phyloP scores from a whole-genome alignment of 164 flowering plant genomes.

The Liquidambar formosana region DNA sequence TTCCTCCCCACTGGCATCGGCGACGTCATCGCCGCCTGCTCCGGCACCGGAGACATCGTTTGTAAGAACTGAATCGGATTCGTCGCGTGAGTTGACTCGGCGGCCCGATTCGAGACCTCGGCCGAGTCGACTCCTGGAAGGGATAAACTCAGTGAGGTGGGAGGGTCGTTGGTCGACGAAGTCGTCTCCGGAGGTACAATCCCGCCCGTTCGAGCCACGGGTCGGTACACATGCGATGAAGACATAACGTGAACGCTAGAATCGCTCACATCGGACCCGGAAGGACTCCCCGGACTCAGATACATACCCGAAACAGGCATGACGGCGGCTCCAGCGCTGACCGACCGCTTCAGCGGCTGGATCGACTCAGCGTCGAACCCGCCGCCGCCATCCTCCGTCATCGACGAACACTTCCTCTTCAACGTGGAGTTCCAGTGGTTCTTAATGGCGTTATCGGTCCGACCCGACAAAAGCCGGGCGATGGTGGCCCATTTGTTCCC shows the following conservation, averaged over 20 bases:
- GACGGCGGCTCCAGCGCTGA: slow-evolving; percentile 48
- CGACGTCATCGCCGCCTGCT: background rate
- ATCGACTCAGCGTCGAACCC: slow-evolving; percentile 13
- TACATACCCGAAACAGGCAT: slow-evolving; percentile 33
- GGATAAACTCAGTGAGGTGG: slow-evolving; percentile 62
- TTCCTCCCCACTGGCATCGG: background rate
- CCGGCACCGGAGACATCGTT: background rate
- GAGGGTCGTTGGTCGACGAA: slow-evolving; percentile 44
- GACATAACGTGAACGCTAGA: slow-evolving; percentile 37
- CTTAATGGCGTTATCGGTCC: slow-evolving; percentile 89
- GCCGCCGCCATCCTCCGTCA: slow-evolving; percentile 18
- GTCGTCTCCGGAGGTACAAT: slow-evolving; percentile 25
- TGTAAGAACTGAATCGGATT: slow-evolving; percentile 14
- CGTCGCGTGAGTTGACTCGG: slow-evolving; percentile 17
- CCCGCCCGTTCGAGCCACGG: slow-evolving; percentile 43
- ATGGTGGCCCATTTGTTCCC: slow-evolving; percentile 91
- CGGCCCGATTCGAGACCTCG: slow-evolving; percentile 27
- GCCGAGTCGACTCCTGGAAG: slow-evolving; percentile 57
- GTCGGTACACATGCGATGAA: slow-evolving; percentile 40
- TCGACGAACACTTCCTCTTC: slow-evolving; percentile 52
- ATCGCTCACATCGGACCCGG: slow-evolving; percentile 59
- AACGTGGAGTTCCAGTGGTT: slow-evolving; percentile 92
- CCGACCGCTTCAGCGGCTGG: slow-evolving; percentile 51
- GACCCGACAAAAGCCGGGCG: slow-evolving; percentile 70
- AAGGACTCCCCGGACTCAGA: slow-evolving; percentile 50